A percentile compares a stretch with the other conserved stretches of the same genome.
phyloP scores from a whole-genome alignment of 805 yeast genomes.

The Metschnikowia lunata region DNA sequence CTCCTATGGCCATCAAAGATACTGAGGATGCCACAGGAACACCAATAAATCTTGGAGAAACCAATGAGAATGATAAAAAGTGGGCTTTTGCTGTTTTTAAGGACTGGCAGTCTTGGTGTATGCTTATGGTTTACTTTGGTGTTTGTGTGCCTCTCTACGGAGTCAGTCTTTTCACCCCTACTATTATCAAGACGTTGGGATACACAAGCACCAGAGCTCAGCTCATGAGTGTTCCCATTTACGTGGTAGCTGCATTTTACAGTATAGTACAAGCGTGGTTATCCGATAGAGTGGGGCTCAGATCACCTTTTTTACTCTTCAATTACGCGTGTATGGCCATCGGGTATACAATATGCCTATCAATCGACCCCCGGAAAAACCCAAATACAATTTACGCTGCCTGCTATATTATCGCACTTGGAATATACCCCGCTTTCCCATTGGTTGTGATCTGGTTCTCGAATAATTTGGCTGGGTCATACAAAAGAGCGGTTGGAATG shows the following conservation, averaged over 20 bases:
- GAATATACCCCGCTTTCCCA: conserved; percentile 29
- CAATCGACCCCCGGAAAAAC: conserved; percentile 17
- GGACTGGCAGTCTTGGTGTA: conserved; percentile 29
- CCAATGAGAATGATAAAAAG: conserved; percentile 10
- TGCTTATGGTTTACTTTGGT: conserved; percentile 25
- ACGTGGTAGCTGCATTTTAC: conserved; percentile 30
- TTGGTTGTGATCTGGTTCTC: conserved; percentile 32
- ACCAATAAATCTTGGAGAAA: conserved; percentile 12
- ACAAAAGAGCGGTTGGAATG: conserved; percentile 37
- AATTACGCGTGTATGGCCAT: conserved; percentile 24
- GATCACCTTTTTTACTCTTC: conserved; percentile 29
- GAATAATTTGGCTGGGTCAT: conserved; percentile 32
- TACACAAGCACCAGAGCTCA: conserved; percentile 40
- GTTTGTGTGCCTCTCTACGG: conserved; percentile 33
- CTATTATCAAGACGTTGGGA: conserved; percentile 42
- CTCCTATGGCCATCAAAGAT: background rate
- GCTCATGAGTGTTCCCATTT: conserved; percentile 43
- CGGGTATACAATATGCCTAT: conserved; percentile 28
- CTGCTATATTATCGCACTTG: conserved; percentile 26
- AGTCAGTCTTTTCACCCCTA: conserved; percentile 41
- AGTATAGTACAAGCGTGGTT: conserved; percentile 25
- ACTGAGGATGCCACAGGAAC: background rate
- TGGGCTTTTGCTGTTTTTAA: conserved; percentile 19
- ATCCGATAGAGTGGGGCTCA: conserved; percentile 23
- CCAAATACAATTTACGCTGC: conserved; percentile 30